Percentiles rank a stretch among this genome's conserved stretches.
Evolutionary conservation across 345 rosid genomes (phyloP).

Genomic region (Hypericum perforatum): DNA sequence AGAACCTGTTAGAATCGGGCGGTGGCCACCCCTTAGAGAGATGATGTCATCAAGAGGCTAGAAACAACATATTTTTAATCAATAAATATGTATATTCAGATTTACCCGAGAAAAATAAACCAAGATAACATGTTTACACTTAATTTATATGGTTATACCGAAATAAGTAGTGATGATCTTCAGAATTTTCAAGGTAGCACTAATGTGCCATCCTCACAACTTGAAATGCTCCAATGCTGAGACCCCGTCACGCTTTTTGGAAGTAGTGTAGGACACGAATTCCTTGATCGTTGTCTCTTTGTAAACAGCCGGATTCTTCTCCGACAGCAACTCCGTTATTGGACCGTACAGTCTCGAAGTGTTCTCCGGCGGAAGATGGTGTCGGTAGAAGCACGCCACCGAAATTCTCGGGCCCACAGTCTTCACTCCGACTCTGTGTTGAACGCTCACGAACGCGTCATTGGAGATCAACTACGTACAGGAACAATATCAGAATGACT

Average conservation of each 20-base stretch:
- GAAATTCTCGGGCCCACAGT: slow-evolving; percentile 13
- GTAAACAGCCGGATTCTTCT: background rate
- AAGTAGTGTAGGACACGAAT: background rate
- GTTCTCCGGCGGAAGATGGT: background rate
- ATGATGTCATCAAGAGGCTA: no score
- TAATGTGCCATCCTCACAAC: background rate
- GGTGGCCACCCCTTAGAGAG: no score
- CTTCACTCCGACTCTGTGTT: slow-evolving; percentile 5
- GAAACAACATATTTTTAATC: no score
- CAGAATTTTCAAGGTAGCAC: no score
- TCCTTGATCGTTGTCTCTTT: slow-evolving; percentile 8
- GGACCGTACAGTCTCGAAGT: slow-evolving; percentile 10
- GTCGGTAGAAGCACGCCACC: slow-evolving; percentile 8
- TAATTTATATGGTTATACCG: no score
- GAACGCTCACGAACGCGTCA: background rate
- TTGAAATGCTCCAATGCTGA: slow-evolving; percentile 4
- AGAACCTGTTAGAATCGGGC: no score
- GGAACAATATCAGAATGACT: no score
- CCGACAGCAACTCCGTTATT: slow-evolving; percentile 10
- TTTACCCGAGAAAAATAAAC: no score
- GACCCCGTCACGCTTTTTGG: background rate
- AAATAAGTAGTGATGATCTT: no score
- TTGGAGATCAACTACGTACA: slow-evolving; percentile 8
- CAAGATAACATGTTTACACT: no score
- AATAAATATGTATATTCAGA: no score